These are phyloP conservation scores for Talaromyces sp. DNA, from an alignment of 2,329 filamentous ascomycete genomes.

Conservation along the genomic window DNA sequence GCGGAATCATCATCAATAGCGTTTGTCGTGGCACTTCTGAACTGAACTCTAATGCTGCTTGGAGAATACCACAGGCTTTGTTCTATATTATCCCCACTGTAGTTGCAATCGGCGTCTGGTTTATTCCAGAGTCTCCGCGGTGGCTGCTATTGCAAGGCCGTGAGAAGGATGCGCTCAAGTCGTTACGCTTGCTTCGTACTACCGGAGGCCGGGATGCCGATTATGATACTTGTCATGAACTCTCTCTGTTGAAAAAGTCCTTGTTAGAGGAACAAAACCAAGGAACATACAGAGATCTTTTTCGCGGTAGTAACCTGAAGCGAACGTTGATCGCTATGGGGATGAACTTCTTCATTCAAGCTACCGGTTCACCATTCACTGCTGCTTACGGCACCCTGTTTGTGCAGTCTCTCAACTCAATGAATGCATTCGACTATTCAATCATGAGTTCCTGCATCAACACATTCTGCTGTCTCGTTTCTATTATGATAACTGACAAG, in stretches of 20 bases:
- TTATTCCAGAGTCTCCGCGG: conserved; percentile 26
- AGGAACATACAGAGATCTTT: conserved; percentile 12
- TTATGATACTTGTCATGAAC: conserved; percentile 7
- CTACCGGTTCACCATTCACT: conserved; percentile 13
- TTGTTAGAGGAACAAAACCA: conserved; percentile 13
- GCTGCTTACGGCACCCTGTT: conserved; percentile 14
- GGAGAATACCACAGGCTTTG: conserved; percentile 23
- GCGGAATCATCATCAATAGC: conserved; percentile 21
- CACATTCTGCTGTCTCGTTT: conserved; percentile 15
- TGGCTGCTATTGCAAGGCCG: conserved; percentile 24
- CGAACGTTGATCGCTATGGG: conserved; percentile 14
- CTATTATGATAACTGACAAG: conserved; percentile 14
- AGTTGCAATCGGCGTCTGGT: conserved; percentile 22
- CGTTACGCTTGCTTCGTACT: conserved; percentile 33
- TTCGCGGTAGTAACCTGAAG: conserved; percentile 13
- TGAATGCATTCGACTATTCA: conserved; percentile 41
- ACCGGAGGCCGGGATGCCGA: not conserved
- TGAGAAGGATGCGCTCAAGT: conserved; percentile 30
- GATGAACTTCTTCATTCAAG: conserved; percentile 15
- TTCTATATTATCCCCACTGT: conserved; percentile 24
- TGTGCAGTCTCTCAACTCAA: conserved; percentile 12
- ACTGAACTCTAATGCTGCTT: conserved; percentile 28
- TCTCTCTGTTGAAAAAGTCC: conserved; percentile 8
- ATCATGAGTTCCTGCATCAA: conserved; percentile 37
- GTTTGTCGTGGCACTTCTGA: conserved; percentile 18